Evolutionary conservation across 106 monocot genomes (phyloP), one percentile per base, ranked within the genome.

Genomic region (Dendrobium officinale): DNA sequence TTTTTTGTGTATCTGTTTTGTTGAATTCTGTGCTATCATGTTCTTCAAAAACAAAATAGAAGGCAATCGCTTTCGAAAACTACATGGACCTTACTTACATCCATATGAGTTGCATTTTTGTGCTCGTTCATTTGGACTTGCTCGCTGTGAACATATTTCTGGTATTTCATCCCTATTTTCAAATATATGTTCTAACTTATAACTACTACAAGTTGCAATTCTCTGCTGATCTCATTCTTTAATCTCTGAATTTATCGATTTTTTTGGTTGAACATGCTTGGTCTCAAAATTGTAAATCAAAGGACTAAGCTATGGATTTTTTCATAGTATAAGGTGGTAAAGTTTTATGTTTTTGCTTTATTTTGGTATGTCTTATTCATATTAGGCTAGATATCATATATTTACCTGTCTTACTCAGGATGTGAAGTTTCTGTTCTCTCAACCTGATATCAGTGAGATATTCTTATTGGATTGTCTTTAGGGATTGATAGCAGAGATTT

Each of bases 401-500:
- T 42, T 15, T 73, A 17, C 15, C 41, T 41, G 16, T 13, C 15
- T 42, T 40, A 16, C 41, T 40, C 4, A 40, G 72, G 4, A 33
- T 40, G 10, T 73, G 1, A 73, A 40, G 33, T 11, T 42, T 73
- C 2, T 73, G 37, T 17, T 73, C 72, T 40, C 72, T 13, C 18
- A 40, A 42, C 72, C 26, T 67, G 42, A 66, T 41, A 33, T 81
- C 56, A 73, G 4, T 51, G 6, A 67, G 45, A 31, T 74, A 41
- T 42, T 76, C 22, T 72, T 80, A 29, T 33, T 72, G 19, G 37
- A 43, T 76, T 61, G 11, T 81, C 67, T 45, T 58, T 42, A 92
- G 92, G 92, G 82, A 66, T 47, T 92, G 56, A 67, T 73, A 56
- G 79, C 93, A 82, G 93, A 94, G 55, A 88, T 94, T 82, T 77